Evolutionary conservation across 805 yeast genomes (phyloP), one percentile per base, ranked within the genome.

Genomic region (Kazachstania kunashirensis): DNA sequence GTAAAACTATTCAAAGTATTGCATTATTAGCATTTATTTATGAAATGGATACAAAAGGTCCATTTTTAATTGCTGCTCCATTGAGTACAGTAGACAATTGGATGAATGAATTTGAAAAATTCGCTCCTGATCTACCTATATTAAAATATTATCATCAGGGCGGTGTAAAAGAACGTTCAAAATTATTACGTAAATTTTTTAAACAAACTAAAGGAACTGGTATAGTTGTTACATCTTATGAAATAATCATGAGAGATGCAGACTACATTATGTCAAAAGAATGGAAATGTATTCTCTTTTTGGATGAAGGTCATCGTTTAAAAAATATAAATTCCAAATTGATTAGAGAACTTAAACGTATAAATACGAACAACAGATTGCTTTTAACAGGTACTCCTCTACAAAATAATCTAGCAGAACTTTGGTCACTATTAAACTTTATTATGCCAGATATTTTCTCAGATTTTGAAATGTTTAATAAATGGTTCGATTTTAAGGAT

Each of bases 321-420:
- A 92, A 89, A 52, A 89, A 89, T 55, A 70, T 78, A 44, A 76
- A 88, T 48, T 84, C 95, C 57, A 65, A 76, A 46, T 65, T 89
- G 42, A 79, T 89, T 35, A 70, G 70, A 37, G 77, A 77, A 42
- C 67, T 89, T 46, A 88, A 84, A 50, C 70, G 68, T 44, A 67
- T 84, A 26, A 58, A 63, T 16, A 77, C 81, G 1, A 66, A 75
- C 1, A 89, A 89, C 52, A 65, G 96, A 43, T 63, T 89, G 32
- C 63, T 89, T 19, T 62, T 89, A 11, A 89, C 98, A 0, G 98
- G 98, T n/a, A 89, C 98, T 0, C 97, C 98, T 0, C 65, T 89
- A 36, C 98, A 89, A 57, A 89, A 89, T 55, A 89, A 88, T 51
- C 63, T 89, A 39, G 73, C 80, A 36, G 97, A 92, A 59, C 62